These are phyloP conservation scores for Silene coronaria DNA, from an alignment of 179 eudicot species.

Conservation along the genomic window DNA sequence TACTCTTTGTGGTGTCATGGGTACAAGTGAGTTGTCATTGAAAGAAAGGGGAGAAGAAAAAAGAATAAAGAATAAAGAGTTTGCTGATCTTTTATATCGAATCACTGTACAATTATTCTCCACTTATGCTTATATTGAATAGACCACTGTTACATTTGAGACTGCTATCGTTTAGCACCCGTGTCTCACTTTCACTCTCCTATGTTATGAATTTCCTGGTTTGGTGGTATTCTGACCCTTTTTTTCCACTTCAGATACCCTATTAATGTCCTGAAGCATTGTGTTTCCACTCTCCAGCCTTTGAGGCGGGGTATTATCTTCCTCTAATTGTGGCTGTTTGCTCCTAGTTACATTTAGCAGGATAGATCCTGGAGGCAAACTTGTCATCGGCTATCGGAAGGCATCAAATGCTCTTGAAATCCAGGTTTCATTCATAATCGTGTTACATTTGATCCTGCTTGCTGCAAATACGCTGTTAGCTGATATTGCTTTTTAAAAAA, in stretches of 20 bases:
- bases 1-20: conserved; percentile 7
- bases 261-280: not conserved
- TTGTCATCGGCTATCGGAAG: conserved; percentile 46
- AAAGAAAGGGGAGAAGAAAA: not conserved
- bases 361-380: conserved; percentile 52
- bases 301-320: conserved; percentile 10
- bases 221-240: not conserved
- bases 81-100: not conserved
- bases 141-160: not conserved
- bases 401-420: conserved; percentile 34
- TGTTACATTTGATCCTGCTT: not conserved
- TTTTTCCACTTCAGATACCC: not conserved
- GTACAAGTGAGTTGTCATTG: not conserved
- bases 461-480: conserved; percentile 9
- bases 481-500: conserved; percentile 17
- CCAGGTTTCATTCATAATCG: conserved; percentile 29
- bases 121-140: not conserved
- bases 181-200: not conserved
- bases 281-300: not conserved
- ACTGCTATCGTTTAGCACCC: not conserved
- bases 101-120: not conserved
- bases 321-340: conserved; percentile 19
- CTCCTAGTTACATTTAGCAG: conserved; percentile 42
- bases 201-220: not conserved
- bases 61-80: not conserved